Evolutionary conservation across 179 eudicot species (phyloP).

Genomic region (Patellifolia procumbens): DNA sequence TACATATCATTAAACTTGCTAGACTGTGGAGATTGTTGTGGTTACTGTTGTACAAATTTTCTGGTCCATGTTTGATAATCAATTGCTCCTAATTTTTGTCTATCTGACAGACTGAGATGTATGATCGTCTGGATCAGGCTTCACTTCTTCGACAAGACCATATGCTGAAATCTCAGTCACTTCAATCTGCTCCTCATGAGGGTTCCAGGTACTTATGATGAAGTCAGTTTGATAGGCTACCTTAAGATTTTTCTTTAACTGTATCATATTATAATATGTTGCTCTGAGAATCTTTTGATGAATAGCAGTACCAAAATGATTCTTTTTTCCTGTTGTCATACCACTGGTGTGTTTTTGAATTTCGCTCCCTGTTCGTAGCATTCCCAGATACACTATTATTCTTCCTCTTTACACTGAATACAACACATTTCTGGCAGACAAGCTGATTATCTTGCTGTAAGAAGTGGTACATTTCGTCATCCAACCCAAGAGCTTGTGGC

Average conservation of each 20-base stretch:
- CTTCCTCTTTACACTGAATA: constrained; percentile 58
- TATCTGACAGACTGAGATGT: constrained; percentile 60
- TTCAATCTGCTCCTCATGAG: constrained; percentile 76
- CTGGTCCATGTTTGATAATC: neutral
- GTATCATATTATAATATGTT: neutral
- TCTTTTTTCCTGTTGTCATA: constrained; percentile 11
- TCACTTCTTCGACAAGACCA: constrained; percentile 62
- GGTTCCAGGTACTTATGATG: constrained; percentile 63
- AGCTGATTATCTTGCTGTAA: constrained; percentile 87
- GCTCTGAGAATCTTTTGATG: constrained; percentile 4
- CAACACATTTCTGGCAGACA: constrained; percentile 95
- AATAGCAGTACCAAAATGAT: constrained; percentile 3
- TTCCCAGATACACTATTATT: constrained; percentile 23
- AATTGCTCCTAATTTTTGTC: neutral
- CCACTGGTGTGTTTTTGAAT: constrained; percentile 16
- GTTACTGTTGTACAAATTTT: neutral
- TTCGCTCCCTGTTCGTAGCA: constrained; percentile 26
- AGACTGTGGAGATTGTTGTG: neutral
- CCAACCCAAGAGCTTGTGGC: constrained; percentile 64
- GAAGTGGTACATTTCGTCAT: constrained; percentile 63
- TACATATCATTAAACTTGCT: neutral
- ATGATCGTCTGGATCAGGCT: constrained; percentile 79
- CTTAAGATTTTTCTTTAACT: constrained; percentile 3
- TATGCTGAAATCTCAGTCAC: constrained; percentile 64
- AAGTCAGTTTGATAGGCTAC: constrained; percentile 14